These are phyloP conservation scores for Aciculosporium take DNA, from an alignment of 2,329 filamentous ascomycete genomes.

Conservation along the genomic window DNA sequence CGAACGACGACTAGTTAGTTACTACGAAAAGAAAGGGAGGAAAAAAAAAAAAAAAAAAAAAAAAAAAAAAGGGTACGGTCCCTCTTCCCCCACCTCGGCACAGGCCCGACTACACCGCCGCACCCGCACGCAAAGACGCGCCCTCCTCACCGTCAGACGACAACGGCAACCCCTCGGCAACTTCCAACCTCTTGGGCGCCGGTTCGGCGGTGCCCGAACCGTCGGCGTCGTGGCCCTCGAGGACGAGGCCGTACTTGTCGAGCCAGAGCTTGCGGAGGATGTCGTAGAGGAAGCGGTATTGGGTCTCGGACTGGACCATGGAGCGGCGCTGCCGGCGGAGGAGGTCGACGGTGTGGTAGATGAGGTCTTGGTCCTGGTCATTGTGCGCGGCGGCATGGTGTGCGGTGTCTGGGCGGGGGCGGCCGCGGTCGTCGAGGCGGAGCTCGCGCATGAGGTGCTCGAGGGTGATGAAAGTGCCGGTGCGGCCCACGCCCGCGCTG, in stretches of 20 bases:
- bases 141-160: constrained; percentile 3
- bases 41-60: too few relatives aligned
- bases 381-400: constrained; percentile 1
- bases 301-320: constrained; percentile 85
- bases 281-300: constrained; percentile 81
- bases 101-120: too few relatives aligned
- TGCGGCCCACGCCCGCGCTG: constrained; percentile 86
- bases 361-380: constrained; percentile 52
- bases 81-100: neutral
- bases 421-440: constrained; percentile 8
- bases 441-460: constrained; percentile 81
- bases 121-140: neutral
- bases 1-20: too few relatives aligned
- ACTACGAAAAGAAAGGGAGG: too few relatives aligned
- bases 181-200: constrained; percentile 38
- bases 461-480: constrained; percentile 91
- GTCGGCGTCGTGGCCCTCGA: constrained; percentile 17
- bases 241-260: constrained; percentile 41
- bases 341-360: constrained; percentile 65
- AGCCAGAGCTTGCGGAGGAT: constrained; percentile 64
- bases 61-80: too few relatives aligned
- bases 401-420: too few relatives aligned
- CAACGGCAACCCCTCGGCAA: constrained; percentile 35
- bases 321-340: constrained; percentile 78
- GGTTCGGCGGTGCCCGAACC: constrained; percentile 28